Percentiles rank a stretch among this genome's conserved stretches.
These are phyloP conservation scores for Cryptosporidium xiaoi DNA, from an alignment of 169 alveolate genomes.

Conservation along the genomic window DNA sequence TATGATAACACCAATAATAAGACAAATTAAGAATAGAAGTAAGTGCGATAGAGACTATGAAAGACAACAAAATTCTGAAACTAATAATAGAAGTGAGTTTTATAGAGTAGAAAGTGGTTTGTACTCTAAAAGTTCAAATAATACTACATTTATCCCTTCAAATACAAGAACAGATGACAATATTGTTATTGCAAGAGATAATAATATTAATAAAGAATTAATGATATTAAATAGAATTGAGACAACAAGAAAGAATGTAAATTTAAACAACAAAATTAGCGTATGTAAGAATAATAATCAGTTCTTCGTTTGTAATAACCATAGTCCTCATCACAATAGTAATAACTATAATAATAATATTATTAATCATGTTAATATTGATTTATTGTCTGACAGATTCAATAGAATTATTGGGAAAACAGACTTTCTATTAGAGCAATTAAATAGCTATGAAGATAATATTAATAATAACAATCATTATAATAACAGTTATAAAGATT, in stretches of 20 bases:
- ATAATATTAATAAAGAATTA: constrained; percentile 30
- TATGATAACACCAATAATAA: constrained; percentile 2
- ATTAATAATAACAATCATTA: not conserved
- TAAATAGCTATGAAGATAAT: not conserved
- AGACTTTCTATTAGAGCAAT: constrained; percentile 52
- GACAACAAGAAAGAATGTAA: constrained; percentile 54
- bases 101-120: not conserved
- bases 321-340: not conserved
- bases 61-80: no score
- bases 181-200: not conserved
- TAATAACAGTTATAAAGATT: not conserved
- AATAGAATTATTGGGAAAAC: constrained; percentile 53
- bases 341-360: not conserved
- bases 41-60: not conserved
- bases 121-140: not conserved
- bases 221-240: constrained; percentile 57
- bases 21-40: not conserved
- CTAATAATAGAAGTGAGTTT: not conserved
- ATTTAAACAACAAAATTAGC: not conserved
- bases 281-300: not conserved
- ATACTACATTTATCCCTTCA: constrained; percentile 34
- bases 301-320: not conserved
- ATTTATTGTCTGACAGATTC: constrained; percentile 27
- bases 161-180: not conserved
- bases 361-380: constrained; percentile 3